Evolutionary conservation across 1,139 yeast species (phyloP).

Genomic region (Schwanniomyces etchellsii): DNA sequence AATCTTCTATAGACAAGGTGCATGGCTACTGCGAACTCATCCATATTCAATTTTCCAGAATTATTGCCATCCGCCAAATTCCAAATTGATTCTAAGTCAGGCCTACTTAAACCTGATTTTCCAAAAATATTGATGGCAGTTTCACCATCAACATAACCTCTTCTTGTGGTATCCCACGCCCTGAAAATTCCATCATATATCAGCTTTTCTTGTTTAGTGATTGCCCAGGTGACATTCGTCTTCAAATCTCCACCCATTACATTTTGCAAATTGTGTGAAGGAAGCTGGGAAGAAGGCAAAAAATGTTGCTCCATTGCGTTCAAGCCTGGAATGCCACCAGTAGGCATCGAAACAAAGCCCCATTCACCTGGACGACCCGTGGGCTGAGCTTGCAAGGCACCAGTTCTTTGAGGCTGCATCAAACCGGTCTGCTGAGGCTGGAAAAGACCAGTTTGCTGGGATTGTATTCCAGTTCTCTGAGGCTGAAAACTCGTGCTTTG

Average conservation of each 20-base stretch:
- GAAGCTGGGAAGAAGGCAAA: conserved; percentile 54
- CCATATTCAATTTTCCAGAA: conserved; percentile 67
- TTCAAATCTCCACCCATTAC: conserved; percentile 49
- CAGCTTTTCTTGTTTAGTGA: conserved; percentile 79
- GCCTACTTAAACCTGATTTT: conserved; percentile 81
- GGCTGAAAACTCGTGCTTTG: conserved; percentile 13
- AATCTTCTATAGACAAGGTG: conserved; percentile 71
- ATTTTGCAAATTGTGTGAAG: conserved; percentile 39
- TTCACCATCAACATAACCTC: conserved; percentile 73
- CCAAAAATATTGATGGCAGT: conserved; percentile 84
- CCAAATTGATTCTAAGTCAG: conserved; percentile 89
- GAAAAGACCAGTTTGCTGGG: conserved; percentile 17
- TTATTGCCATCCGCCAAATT: conserved; percentile 68
- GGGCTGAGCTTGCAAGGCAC: conserved; percentile 43
- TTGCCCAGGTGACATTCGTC: conserved; percentile 63
- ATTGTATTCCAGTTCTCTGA: conserved; percentile 10
- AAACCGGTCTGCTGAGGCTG: conserved; percentile 33
- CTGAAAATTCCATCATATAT: conserved; percentile 82
- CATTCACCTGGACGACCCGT: conserved; percentile 79
- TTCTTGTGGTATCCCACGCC: conserved; percentile 73
- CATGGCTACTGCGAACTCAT: conserved; percentile 81
- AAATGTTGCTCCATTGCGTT: conserved; percentile 71
- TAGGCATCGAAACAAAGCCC: conserved; percentile 73
- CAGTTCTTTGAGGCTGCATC: conserved; percentile 33
- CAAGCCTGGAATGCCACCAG: conserved; percentile 72